Evolutionary conservation across 495 filamentous ascomycete genomes (phyloP).

Genomic region (Pyrenopolyporus hunteri): DNA sequence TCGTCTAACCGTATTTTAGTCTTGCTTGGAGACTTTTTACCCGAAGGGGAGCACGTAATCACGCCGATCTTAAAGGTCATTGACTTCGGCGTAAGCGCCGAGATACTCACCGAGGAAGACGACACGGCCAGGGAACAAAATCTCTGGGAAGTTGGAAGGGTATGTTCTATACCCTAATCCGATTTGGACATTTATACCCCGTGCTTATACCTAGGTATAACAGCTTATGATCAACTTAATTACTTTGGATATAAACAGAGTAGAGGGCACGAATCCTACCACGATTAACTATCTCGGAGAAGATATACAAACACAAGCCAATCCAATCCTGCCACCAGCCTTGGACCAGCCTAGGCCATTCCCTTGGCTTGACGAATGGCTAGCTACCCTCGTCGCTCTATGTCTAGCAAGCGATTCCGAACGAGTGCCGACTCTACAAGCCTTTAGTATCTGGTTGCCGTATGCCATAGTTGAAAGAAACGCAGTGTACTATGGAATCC

Average conservation of each 20-base stretch:
- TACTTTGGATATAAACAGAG: background rate
- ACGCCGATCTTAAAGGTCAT: conserved; percentile 25
- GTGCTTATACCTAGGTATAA: background rate
- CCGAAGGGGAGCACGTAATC: conserved; percentile 8
- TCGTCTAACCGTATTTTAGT: conserved; percentile 7
- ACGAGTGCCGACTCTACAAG: background rate
- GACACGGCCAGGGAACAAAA: background rate
- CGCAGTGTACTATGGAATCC: background rate
- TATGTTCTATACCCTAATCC: conserved; percentile 2
- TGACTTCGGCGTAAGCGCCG: conserved; percentile 21
- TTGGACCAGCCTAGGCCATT: background rate
- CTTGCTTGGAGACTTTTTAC: conserved; percentile 2
- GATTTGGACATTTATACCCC: background rate
- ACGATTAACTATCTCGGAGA: conserved; percentile 2
- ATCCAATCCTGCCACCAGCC: background rate
- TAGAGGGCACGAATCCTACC: background rate
- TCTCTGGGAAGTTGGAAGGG: conserved; percentile 4
- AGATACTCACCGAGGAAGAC: background rate
- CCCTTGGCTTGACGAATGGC: conserved; percentile 18
- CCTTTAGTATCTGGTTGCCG: background rate
- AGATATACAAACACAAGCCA: background rate
- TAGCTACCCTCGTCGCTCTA: conserved; percentile 6
- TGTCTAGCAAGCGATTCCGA: background rate
- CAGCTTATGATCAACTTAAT: conserved; percentile 11
- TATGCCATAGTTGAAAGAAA: conserved; percentile 3